Evolutionary conservation across 2,329 filamentous ascomycete species (phyloP), one percentile per base, ranked within the genome.

Genomic region (Clonostachys rosea): DNA sequence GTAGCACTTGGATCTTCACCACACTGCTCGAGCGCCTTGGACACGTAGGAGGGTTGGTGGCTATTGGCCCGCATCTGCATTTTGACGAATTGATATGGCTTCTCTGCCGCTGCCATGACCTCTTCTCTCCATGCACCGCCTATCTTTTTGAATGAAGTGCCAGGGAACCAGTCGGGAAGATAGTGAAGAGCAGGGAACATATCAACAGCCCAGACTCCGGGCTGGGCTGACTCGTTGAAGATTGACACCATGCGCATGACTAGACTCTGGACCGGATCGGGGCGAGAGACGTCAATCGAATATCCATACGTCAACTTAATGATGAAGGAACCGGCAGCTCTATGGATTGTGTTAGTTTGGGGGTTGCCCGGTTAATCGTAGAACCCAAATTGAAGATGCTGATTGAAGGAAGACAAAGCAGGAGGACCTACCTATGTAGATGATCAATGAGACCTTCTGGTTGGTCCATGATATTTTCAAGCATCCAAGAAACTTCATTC

Each of bases 141-240:
- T 1, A 51, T 53, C 47, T 52, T 51, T 40, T 59, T 50, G 47
- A 58, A 60, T 5, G 42, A 42, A 3, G 49, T 46, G 1, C 58
- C 58, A 11, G 57, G 58, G n/a, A 58, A 50, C 39, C 49, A 42
- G 8, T 53, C 51, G 3, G 50, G 50, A 11, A 52, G 14, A 35
- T 47, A 14, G 18, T 30, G 42, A 9, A 49, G 34, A 9, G 46
- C 33, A 10, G 58, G 57, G 6, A 61, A 45, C 14, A 56, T 49
- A 17, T 60, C 56, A 6, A 61, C 57, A 8, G 50, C 18, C 52
- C 52, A 58, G 10, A 51, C 44, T 47, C 53, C 52, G 1, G 58
- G 57, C 16, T 49, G 50, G 5, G 53, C 46, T 4, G 58, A 53
- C 12, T 49, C 48, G 6, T 52, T 52, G 41, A 58, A 59, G 11